Base-by-base conservation (phyloP, 179 eudicot genomes). In the Patellifolia procumbens region DNA sequence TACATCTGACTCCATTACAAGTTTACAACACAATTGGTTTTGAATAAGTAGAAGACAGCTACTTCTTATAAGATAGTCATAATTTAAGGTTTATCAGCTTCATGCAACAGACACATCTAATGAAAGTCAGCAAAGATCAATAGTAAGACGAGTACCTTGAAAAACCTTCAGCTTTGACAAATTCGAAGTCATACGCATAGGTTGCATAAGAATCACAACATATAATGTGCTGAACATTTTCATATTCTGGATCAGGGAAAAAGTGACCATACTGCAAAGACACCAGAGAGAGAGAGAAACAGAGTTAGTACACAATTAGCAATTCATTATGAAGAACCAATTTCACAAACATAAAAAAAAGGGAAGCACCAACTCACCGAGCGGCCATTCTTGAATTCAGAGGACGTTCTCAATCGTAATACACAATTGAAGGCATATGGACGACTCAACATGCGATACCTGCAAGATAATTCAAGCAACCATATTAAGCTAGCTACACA, bases 211-310 rank as follows among this genome's bases (percentile, higher is more conserved):
- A 89, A 83, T 94, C 98, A 46, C 98, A 94, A 67, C 98, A 94
- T 56, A 91, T 91, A 53, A 94, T 87, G 84, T 94, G 97, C 85
- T 94, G 98, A 71, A 94, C 97, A 83, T 94, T 89, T 81, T 94
- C 97, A 83, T 91, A 94, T 83, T 92, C 97, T 45, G 97, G 98
- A 86, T 94, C 97, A 49, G 98, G 97, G 88, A 92, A 94, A 83
- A 91, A 94, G 83, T 94, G 98, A 64, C 98, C 98, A 85, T 88
- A 94, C 98, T 94, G 97, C 85, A 83, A 78, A 70, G 80, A 66
- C 65, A 66, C 45, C 64, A 58, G 64, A 29, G 22, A 48, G 26
- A 45, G 16, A 51, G n/a, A 67, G 76, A 37, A 0, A 66, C n/a
- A n/a, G n/a, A 32, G 26, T 34, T 19, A 31, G 29, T 42, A 76